phyloP scores from a whole-genome alignment of 2,329 filamentous ascomycete species.

The Thelonectria olida region DNA sequence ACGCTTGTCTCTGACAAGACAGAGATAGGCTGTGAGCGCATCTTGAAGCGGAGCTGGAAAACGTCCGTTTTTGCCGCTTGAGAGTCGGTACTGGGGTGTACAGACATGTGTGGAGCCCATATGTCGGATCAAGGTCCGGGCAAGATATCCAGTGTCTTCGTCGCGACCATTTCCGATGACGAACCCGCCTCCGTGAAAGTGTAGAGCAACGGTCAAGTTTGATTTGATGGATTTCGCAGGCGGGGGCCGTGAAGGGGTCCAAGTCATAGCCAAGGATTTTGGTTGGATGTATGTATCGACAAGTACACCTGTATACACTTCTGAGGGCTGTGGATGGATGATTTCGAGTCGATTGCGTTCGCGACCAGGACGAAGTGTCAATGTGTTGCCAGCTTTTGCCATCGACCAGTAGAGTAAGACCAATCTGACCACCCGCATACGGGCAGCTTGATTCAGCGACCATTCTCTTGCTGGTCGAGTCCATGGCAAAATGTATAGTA shows the following conservation, averaged over 20 bases:
- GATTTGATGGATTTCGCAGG: slow-evolving; percentile 18
- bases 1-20: slow-evolving; percentile 13
- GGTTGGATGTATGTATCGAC: slow-evolving; percentile 18
- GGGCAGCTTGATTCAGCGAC: slow-evolving; percentile 27
- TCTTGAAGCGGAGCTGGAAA: slow-evolving; percentile 33
- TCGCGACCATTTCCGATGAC: slow-evolving; percentile 34
- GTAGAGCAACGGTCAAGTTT: slow-evolving; percentile 20
- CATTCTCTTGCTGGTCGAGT: slow-evolving; percentile 18
- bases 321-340: slow-evolving; percentile 19
- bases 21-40: slow-evolving; percentile 30
- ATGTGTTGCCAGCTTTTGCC: slow-evolving; percentile 18
- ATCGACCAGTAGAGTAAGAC: slow-evolving; percentile 35
- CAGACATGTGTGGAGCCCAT: slow-evolving; percentile 36
- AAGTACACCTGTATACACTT: slow-evolving; percentile 27
- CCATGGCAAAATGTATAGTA: slow-evolving; percentile 24
- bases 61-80: slow-evolving; percentile 26
- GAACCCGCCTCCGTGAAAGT: slow-evolving; percentile 33
- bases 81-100: slow-evolving; percentile 32
- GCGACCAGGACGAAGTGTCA: slow-evolving; percentile 11
- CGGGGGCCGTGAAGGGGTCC: slow-evolving; percentile 30
- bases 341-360: slow-evolving; percentile 34
- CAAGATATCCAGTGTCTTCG: slow-evolving; percentile 30
- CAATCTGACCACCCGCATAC: slow-evolving; percentile 29
- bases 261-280: slow-evolving; percentile 27
- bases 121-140: slow-evolving; percentile 19